A percentile compares a stretch with the other conserved stretches of the same genome.
phyloP scores from a whole-genome alignment of 1,139 yeast species.

The Scheffersomyces titani region DNA sequence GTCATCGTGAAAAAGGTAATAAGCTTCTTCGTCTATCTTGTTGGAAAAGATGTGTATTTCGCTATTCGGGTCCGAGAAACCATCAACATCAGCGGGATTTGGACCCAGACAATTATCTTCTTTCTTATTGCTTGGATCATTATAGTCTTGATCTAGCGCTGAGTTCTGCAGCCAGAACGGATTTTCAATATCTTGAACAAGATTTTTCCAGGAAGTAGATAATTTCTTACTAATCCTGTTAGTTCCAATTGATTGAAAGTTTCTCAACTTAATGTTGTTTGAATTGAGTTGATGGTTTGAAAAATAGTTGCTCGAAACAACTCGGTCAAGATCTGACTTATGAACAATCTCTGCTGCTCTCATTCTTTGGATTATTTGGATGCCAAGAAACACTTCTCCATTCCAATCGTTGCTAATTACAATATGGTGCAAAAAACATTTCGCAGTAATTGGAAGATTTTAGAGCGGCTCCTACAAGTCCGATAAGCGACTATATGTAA shows the following conservation, averaged over 20 bases:
- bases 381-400: not conserved
- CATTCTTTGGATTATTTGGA: not conserved
- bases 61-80: not conserved
- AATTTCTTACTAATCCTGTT: not conserved
- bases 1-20: not conserved
- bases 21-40: not conserved
- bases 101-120: not conserved
- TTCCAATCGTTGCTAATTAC: not conserved
- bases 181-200: not conserved
- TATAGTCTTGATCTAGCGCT: not conserved
- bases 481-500: not conserved
- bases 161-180: not conserved
- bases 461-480: not conserved
- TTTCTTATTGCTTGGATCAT: not conserved
- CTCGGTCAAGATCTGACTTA: not conserved
- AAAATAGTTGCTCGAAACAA: not conserved
- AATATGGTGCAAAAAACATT: not conserved
- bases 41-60: not conserved
- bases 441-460: not conserved
- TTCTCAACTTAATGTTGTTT: not conserved
- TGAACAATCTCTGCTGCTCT: not conserved
- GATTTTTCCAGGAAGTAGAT: not conserved
- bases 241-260: not conserved
- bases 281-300: not conserved
- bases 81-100: not conserved